Evolutionary conservation across 73 alveolate species (phyloP).

Genomic region (Tetrahymena borealis): DNA sequence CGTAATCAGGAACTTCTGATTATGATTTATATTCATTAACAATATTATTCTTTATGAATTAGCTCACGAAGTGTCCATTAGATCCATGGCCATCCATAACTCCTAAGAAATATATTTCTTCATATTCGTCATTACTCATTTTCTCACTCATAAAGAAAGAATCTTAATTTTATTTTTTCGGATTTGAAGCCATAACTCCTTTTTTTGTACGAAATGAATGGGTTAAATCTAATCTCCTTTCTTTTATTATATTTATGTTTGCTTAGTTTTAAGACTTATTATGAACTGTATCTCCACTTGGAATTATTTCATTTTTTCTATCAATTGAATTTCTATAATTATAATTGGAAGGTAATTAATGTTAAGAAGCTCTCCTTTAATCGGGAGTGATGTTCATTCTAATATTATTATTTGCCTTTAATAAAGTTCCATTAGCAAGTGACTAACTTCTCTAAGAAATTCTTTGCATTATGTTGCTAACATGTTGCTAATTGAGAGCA

Average conservation of each 20-base stretch:
- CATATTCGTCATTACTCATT: neutral
- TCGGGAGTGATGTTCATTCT: neutral
- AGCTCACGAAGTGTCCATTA: slow-evolving; percentile 24
- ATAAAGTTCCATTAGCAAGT: neutral
- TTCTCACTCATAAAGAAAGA: neutral
- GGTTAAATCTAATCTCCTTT: neutral
- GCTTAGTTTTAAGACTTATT: neutral
- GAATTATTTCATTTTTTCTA: neutral
- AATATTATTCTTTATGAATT: slow-evolving; percentile 3
- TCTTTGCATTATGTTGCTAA: neutral
- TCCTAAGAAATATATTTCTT: slow-evolving; percentile 12
- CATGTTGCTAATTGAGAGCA: neutral
- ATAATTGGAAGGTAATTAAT: neutral
- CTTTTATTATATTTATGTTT: neutral
- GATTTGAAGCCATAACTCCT: neutral
- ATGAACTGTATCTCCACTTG: neutral
- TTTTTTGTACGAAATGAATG: neutral
- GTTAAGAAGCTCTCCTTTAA: neutral
- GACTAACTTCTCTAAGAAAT: neutral
- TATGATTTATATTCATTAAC: neutral
- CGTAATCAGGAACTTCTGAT: neutral
- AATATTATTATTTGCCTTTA: neutral
- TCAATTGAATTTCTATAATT: neutral
- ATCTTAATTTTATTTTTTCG: neutral
- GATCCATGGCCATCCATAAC: slow-evolving; percentile 51